Evolutionary conservation across 306 rosid species (phyloP), one percentile per base, ranked within the genome.

Genomic region (Medicago truncatula): DNA sequence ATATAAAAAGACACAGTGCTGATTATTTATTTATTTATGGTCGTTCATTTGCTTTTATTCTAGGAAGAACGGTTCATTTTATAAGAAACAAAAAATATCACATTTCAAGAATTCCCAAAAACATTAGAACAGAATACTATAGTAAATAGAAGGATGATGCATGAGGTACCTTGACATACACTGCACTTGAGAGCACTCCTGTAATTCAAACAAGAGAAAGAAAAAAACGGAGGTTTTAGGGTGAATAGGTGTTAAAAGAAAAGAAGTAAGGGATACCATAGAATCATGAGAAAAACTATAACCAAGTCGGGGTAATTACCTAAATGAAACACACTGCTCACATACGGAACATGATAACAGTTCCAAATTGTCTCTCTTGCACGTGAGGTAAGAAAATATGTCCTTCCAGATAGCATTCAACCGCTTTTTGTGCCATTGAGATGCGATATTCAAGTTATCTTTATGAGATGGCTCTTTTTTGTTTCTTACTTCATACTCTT

Each of bases 341-440:
- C 98, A 93, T n/a, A 85, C 86, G 74, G 93, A 73, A 83, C 98
- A 93, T 39, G 90, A 57, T 56, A 80, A 63, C 77, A 83, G 38
- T 53, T 89, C 84, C 83, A 86, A 65, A 57, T 88, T 89, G 73
- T 93, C 98, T 88, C 93, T 85, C 88, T 89, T 91, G 85, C 93
- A 89, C 46, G 81, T 43, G 73, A 93, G 98, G 82, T 91, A 91
- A 80, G 83, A 87, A 82, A 93, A 89, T 71, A 86, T 82, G 66
- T 93, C 93, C 80, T 75, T 85, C 80, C 21, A 68, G 65, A 75
- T 73, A 66, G 82, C 83, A 85, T 83, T 89, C 84, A 83, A 70
- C 82, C 15, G 72, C 74, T 81, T 81, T 62, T 46, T 83, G 44
- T 67, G 90, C 70, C 85, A 81, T 67, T 78, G 89, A 75, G 79